Evolutionary conservation across 202 grass and related monocot genomes (phyloP).

Genomic region (Carex arenaria): DNA sequence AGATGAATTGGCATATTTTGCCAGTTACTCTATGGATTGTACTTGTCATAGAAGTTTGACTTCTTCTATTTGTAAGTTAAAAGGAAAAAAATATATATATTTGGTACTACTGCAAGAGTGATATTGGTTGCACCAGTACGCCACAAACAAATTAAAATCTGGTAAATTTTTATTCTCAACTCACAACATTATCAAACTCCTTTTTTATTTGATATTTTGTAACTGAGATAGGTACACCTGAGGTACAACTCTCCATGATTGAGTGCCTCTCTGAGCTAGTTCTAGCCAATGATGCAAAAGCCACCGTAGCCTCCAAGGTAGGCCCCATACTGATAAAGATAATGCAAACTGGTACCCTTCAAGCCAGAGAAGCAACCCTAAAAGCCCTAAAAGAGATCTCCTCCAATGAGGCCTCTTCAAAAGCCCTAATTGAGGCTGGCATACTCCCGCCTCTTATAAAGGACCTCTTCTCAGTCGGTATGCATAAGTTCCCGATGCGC

Average conservation of each 20-base stretch:
- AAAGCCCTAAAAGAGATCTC: constrained; percentile 65
- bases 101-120: neutral
- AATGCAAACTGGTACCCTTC: constrained; percentile 38
- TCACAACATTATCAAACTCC: neutral
- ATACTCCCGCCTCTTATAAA: constrained; percentile 68
- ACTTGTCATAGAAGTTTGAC: neutral
- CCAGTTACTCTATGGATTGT: neutral
- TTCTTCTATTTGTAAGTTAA: neutral
- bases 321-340: constrained; percentile 49
- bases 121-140: neutral
- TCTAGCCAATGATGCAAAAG: constrained; percentile 59
- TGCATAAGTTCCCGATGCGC: constrained; percentile 49
- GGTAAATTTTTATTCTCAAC: neutral
- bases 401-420: constrained; percentile 56
- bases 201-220: neutral
- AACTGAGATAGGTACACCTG: constrained; percentile 33
- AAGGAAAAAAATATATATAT: no score
- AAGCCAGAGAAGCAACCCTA: constrained; percentile 58
- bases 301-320: constrained; percentile 52
- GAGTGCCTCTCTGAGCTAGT: constrained; percentile 63
- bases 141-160: neutral
- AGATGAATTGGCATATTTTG: neutral
- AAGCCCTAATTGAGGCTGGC: constrained; percentile 45
- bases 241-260: constrained; percentile 62
- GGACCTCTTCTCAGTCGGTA: constrained; percentile 53